Evolutionary conservation across 192 early-diverging fungal genomes (phyloP), one percentile per base, ranked within the genome.

Genomic region (Backusella sp.): DNA sequence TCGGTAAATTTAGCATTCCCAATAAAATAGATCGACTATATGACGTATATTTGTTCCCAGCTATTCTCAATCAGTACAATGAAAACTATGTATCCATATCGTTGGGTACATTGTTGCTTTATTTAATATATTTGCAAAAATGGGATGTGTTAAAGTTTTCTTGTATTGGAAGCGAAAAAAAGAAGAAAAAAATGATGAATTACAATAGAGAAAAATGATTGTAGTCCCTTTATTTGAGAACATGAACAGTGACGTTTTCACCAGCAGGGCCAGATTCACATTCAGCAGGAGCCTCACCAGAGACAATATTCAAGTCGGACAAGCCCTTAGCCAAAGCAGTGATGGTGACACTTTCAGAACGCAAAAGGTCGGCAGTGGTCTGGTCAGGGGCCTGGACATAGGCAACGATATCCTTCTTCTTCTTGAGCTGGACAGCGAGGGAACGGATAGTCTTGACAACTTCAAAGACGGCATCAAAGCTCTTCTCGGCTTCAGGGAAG

Each of bases 401-500:
- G 49, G 94, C 92, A 26, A 76, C 74, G 49, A 85, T 91, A 77
- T 88, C 88, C 76, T 84, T 85, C 79, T 85, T 89, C 70, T 97
- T 89, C 71, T 90, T 90, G 82, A 98, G 96, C 70, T 93, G 89
- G 17, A 89, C 88, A 53, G 93, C 84, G 35, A 98, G 79, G 1
- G 91, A 92, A 75, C 97, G 93, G 30, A 91, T 88, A 14, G 91
- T 89, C 74, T 89, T 90, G 73, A 93, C 88, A 80, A 93, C 89
- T 52, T 90, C 87, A 79, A 93, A 92, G 46, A 95, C 88, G 68
- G 90, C 74, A 70, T 95, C 95, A 74, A 96, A 97, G 67, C 95
- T 87, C 42, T 85, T 80, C 76, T 95, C 95, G 15, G 92, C 94
- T 26, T 89, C 75, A 12, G 74, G 67, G 79, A 93, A 86, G 44